Conservation (phyloP, 1,284 basidiomycete genomes). For the Ceratobasidium sp. region DNA sequence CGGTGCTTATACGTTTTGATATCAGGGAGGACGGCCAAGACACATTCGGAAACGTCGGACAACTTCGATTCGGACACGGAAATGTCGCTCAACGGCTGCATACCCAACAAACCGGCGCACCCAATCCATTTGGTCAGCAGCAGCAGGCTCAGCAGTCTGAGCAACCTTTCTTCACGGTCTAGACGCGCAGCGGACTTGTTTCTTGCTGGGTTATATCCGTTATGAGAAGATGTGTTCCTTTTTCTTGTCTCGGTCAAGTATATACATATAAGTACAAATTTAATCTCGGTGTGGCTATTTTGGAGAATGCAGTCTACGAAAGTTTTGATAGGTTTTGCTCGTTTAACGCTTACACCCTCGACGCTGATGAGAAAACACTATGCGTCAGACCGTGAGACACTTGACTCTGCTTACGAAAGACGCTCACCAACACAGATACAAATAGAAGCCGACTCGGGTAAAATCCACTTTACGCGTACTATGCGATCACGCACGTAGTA, state of each 20-base stretch:
- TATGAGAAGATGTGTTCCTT: background rate
- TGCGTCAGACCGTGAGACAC: no score
- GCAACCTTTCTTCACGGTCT: slow-evolving; percentile 88
- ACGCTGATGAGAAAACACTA: background rate
- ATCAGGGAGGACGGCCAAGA: slow-evolving; percentile 84
- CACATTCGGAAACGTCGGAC: slow-evolving; percentile 91
- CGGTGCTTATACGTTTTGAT: background rate
- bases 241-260: background rate
- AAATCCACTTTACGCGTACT: no score
- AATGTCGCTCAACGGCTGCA: slow-evolving; percentile 72
- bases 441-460: no score
- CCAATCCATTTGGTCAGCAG: slow-evolving; percentile 80
- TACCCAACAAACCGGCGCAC: slow-evolving; percentile 70
- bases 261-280: slow-evolving; percentile 4
- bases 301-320: background rate
- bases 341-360: background rate
- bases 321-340: no score
- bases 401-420: no score
- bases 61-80: slow-evolving; percentile 79
- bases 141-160: slow-evolving; percentile 66
- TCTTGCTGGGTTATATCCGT: background rate
- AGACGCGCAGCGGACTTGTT: background rate
- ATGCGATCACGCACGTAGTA: no score
- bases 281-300: slow-evolving; percentile 8
- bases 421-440: no score